Base-by-base conservation (phyloP, 805 yeast genomes). In the Lachancea mirantina region DNA sequence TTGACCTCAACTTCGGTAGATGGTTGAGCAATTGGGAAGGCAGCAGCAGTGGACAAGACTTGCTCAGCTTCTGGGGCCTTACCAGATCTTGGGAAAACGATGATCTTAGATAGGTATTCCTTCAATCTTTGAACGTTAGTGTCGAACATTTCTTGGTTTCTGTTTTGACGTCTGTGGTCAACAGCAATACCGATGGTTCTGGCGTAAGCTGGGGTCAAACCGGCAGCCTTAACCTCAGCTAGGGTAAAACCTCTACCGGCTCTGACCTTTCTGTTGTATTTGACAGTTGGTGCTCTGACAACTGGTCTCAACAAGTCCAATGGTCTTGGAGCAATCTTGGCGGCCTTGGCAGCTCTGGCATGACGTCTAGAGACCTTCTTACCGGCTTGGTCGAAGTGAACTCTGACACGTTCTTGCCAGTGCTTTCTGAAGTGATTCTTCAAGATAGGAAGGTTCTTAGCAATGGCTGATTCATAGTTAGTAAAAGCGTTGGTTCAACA, bases 351-450 rank as follows among this genome's bases (percentile, higher is more conserved):
- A 65, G 84, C 81, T 74, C 98, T 85, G 54, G 95, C 82, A 54
- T 72, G 74, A 76, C 98, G 83, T 81, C 98, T 87, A 51, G 94
- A 79, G 63, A 73, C 87, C 81, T 92, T 92, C 81, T 89, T 87
- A 70, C 98, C 98, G 65, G 98, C 96, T 78, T 92, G 98, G 89
- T 92, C 96, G 67, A 92, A 83, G 87, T 94, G 98, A 62, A 85
- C 96, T 70, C 77, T 84, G 78, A 92, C 99, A 67, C 97, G 84
- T 73, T 85, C 95, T 76, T 92, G 97, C 98, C 98, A 92, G 95
- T 89, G 89, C 84, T 89, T 89, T 79, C 96, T 83, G 95, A 89
- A 89, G 78, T 92, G 98, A 82, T 89, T 89, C 82, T 84, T 85
- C 79, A 84, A 83, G 76, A 89, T 76, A 78, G 97, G 95, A 76